Evolutionary conservation across 75 land plant genomes (phyloP).

Genomic region (Selaginella tamariscina): DNA sequence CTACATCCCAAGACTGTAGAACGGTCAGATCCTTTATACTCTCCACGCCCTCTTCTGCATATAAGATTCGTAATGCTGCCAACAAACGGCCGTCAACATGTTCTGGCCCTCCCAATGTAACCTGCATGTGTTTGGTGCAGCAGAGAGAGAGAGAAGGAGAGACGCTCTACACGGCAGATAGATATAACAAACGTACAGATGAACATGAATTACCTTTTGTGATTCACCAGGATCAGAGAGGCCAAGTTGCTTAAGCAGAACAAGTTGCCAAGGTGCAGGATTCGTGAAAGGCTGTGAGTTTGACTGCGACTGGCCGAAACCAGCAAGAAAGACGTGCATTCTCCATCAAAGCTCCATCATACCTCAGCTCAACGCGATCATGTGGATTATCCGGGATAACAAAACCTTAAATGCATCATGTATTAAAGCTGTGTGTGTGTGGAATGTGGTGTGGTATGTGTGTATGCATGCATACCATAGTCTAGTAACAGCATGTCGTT

Average conservation of each 20-base stretch:
- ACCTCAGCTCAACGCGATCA: conserved; percentile 71
- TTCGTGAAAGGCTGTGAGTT: conserved; percentile 33
- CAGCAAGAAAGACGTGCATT: conserved; percentile 68
- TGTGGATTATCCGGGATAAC: conserved; percentile 65
- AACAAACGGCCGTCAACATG: conserved; percentile 73
- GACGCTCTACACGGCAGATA: no score
- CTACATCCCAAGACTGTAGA: conserved; percentile 32
- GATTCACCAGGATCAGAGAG: conserved; percentile 41
- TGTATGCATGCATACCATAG: no score
- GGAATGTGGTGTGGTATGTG: no score
- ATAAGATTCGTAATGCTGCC: conserved; percentile 68
- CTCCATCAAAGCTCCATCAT: conserved; percentile 57
- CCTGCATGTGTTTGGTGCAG: conserved; percentile 29
- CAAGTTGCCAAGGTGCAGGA: conserved; percentile 58
- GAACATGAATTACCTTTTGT: no score
- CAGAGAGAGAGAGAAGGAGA: no score
- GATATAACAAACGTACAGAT: no score
- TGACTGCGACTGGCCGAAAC: conserved; percentile 40
- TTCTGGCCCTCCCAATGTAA: conserved; percentile 67
- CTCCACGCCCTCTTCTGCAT: conserved; percentile 29
- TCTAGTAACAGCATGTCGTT: conserved; percentile 80
- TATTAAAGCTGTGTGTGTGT: no score
- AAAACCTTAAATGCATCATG: no score
- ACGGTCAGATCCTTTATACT: conserved; percentile 18
- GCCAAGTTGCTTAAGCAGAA: conserved; percentile 38